Evolutionary conservation across 148 eudicot genomes (phyloP).

Genomic region (Beta vulgaris): DNA sequence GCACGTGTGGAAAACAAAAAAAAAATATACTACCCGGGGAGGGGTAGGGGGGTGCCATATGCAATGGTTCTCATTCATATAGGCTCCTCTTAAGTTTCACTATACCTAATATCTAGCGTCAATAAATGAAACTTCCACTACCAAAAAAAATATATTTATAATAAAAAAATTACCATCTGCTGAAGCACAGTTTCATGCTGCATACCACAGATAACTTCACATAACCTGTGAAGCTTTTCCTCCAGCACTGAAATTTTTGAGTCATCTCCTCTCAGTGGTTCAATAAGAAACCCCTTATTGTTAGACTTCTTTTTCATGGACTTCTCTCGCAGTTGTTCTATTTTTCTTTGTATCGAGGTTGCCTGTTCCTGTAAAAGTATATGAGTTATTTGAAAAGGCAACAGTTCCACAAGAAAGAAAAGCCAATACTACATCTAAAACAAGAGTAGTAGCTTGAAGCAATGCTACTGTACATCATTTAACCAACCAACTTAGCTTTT

Average conservation of each 20-base stretch:
- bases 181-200: conserved; percentile 45
- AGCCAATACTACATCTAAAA: background rate
- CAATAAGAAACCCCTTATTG: conserved; percentile 23
- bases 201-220: conserved; percentile 36
- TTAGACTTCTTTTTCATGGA: conserved; percentile 29
- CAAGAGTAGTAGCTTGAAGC: background rate
- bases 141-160: too few species aligned
- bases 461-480: background rate
- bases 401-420: background rate
- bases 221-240: conserved; percentile 50
- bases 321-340: conserved; percentile 42
- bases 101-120: background rate
- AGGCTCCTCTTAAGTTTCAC: background rate
- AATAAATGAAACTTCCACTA: background rate
- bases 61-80: background rate
- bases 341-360: conserved; percentile 38
- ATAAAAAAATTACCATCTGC: conserved; percentile 48
- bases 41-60: background rate
- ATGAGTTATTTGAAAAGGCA: background rate
- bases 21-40: too few species aligned
- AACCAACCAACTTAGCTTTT: conserved; percentile 3
- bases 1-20: background rate
- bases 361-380: conserved; percentile 49
- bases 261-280: conserved; percentile 40
- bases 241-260: conserved; percentile 45